A percentile compares a stretch with the other conserved stretches of the same genome.
Evolutionary conservation across 139 green algal genomes (phyloP).

Genomic region (Coelastrella sp.): DNA sequence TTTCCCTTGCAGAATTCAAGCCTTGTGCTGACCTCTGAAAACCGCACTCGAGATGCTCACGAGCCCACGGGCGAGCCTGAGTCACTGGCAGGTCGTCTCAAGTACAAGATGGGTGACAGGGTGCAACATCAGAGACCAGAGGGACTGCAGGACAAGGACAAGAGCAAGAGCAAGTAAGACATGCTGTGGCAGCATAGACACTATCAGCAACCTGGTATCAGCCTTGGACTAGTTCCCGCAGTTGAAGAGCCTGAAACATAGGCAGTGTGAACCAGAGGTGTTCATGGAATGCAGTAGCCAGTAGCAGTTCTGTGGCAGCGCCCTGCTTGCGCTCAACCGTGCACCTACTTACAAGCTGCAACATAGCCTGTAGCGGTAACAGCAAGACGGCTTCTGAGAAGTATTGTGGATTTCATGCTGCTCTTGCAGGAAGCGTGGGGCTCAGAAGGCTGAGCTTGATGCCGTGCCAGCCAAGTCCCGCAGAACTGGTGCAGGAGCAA

Average conservation of each 20-base stretch:
- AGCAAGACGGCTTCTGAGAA: neutral
- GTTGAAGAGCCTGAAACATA: no score
- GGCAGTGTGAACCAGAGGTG: no score
- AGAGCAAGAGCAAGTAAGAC: slow-evolving; percentile 72
- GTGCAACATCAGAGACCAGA: slow-evolving; percentile 74
- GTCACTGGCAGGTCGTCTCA: slow-evolving; percentile 85
- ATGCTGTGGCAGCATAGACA: neutral
- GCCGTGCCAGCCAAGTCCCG: slow-evolving; percentile 59
- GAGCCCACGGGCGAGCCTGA: slow-evolving; percentile 95
- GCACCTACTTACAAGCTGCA: neutral
- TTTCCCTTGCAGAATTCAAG: slow-evolving; percentile 88
- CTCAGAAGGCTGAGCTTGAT: slow-evolving; percentile 42
- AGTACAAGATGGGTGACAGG: slow-evolving; percentile 93
- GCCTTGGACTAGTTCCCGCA: no score
- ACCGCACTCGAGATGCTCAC: slow-evolving; percentile 77
- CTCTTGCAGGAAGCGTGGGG: slow-evolving; percentile 44
- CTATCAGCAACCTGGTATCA: neutral
- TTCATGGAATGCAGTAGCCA: no score
- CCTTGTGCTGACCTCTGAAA: slow-evolving; percentile 95
- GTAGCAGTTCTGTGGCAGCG: no score
- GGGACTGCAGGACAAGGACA: slow-evolving; percentile 75
- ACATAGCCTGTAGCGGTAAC: neutral
- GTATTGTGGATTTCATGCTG: neutral
- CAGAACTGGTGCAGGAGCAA: slow-evolving; percentile 49
- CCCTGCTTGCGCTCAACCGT: no score